phyloP scores from a whole-genome alignment of 345 rosid species.

The Ceriops tagal region DNA sequence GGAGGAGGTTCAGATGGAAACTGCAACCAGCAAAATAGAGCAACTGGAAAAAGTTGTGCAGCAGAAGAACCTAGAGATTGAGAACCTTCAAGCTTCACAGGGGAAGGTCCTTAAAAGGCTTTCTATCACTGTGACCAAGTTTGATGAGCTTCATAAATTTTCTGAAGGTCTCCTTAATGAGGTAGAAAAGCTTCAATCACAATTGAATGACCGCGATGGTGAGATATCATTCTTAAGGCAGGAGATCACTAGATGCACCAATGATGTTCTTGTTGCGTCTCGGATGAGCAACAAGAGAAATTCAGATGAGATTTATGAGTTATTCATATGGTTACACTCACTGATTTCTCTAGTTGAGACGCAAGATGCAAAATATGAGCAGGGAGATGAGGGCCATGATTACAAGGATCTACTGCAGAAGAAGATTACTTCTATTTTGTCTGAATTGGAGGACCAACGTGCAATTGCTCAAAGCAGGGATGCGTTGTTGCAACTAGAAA shows the following conservation, averaged over 20 bases:
- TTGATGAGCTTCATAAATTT: slow-evolving; percentile 90
- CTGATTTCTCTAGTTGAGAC: slow-evolving; percentile 43
- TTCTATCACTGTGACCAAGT: slow-evolving; percentile 73
- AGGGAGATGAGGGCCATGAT: slow-evolving; percentile 30
- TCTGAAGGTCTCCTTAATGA: slow-evolving; percentile 78
- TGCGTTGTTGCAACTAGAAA: slow-evolving; percentile 59
- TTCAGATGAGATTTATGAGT: slow-evolving; percentile 54
- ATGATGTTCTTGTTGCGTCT: slow-evolving; percentile 74
- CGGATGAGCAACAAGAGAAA: slow-evolving; percentile 51
- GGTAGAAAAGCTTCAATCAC: slow-evolving; percentile 85
- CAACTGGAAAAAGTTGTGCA: slow-evolving; percentile 55
- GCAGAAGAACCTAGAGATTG: slow-evolving; percentile 58
- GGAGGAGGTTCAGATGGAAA: slow-evolving; percentile 94
- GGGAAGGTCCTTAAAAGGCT: slow-evolving; percentile 82
- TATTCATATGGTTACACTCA: slow-evolving; percentile 58
- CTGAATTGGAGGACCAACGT: slow-evolving; percentile 57
- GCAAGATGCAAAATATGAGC: slow-evolving; percentile 40
- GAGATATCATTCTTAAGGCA: slow-evolving; percentile 96
- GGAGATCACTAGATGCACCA: slow-evolving; percentile 92
- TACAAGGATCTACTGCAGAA: slow-evolving; percentile 63
- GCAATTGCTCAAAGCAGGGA: slow-evolving; percentile 55
- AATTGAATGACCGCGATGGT: slow-evolving; percentile 78
- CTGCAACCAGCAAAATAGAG: slow-evolving; percentile 50
- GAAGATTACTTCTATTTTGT: slow-evolving; percentile 49
- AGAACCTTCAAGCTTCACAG: slow-evolving; percentile 77